These are phyloP conservation scores for Coemansia sp. DNA, from an alignment of 371 early-diverging fungal genomes.

Conservation along the genomic window DNA sequence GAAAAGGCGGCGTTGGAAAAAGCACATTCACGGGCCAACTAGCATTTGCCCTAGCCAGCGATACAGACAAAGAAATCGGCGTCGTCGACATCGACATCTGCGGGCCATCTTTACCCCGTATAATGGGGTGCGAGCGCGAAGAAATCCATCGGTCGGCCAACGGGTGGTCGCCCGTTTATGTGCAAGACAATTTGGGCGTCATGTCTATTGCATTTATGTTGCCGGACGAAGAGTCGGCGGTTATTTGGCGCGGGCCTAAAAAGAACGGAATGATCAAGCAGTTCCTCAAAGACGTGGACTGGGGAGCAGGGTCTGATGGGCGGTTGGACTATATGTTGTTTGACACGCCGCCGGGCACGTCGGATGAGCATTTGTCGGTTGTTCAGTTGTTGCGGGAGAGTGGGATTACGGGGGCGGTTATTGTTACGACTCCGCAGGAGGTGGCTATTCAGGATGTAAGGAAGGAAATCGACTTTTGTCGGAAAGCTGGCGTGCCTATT, in stretches of 20 bases:
- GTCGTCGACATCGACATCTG: slow-evolving; percentile 99
- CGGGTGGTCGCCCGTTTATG: slow-evolving; percentile 93
- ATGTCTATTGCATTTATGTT: slow-evolving; percentile 98
- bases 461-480: slow-evolving; percentile 95
- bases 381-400: slow-evolving; percentile 75
- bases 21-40: slow-evolving; percentile 81
- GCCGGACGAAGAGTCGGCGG: slow-evolving; percentile 84
- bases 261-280: slow-evolving; percentile 95
- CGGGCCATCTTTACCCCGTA: slow-evolving; percentile 97
- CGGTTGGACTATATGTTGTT: slow-evolving; percentile 87
- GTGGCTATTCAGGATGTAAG: slow-evolving; percentile 95
- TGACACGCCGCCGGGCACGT: slow-evolving; percentile 99
- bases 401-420: slow-evolving; percentile 85
- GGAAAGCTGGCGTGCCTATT: slow-evolving; percentile 85
- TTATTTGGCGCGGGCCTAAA: slow-evolving; percentile 99
- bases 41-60: slow-evolving; percentile 70
- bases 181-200: slow-evolving; percentile 82
- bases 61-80: slow-evolving; percentile 72
- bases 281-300: slow-evolving; percentile 95
- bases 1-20: slow-evolving; percentile 99
- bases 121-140: slow-evolving; percentile 87
- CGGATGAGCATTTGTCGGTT: slow-evolving; percentile 95
- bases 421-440: slow-evolving; percentile 98
- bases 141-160: slow-evolving; percentile 76
- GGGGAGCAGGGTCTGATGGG: slow-evolving; percentile 58